These are phyloP conservation scores for Lippia alba DNA, from an alignment of 305 asterid species.

Conservation along the genomic window DNA sequence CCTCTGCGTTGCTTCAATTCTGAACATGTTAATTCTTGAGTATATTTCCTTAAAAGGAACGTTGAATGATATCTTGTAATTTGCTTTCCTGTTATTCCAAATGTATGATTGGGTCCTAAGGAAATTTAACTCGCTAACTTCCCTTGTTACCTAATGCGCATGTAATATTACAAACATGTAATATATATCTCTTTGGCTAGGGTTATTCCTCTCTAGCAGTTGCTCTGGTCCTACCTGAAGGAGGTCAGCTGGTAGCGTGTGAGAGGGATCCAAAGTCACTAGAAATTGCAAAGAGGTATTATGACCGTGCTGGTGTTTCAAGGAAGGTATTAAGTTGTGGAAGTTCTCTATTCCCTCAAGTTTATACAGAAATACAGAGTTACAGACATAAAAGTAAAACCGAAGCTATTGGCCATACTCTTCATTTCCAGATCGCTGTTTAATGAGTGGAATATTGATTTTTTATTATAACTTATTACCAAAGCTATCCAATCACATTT, in stretches of 20 bases:
- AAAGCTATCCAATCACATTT: slow-evolving; percentile 4
- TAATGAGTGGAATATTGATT: not conserved
- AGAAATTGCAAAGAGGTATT: slow-evolving; percentile 81
- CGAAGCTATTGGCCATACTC: not conserved
- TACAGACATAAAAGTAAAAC: not conserved
- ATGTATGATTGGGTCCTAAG: slow-evolving; percentile 1
- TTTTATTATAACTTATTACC: not conserved
- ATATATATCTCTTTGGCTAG: slow-evolving; percentile 38
- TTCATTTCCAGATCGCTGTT: slow-evolving; percentile 21
- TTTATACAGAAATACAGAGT: not conserved
- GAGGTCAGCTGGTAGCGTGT: slow-evolving; percentile 83
- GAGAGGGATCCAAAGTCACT: slow-evolving; percentile 77
- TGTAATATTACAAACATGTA: not conserved
- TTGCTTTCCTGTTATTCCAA: not conserved
- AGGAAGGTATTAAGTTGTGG: slow-evolving; percentile 55
- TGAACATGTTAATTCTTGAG: slow-evolving; percentile 11
- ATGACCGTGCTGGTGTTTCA: slow-evolving; percentile 79
- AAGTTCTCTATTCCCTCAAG: not conserved
- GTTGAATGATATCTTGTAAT: not conserved
- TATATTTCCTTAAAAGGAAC: not conserved
- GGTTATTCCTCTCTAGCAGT: slow-evolving; percentile 94
- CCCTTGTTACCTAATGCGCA: not conserved
- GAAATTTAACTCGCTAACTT: slow-evolving; percentile 7
- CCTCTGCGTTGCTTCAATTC: slow-evolving; percentile 10
- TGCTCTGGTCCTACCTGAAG: slow-evolving; percentile 84